Conservation (phyloP, 169 alveolate species). For the Cryptosporidium sp. region DNA sequence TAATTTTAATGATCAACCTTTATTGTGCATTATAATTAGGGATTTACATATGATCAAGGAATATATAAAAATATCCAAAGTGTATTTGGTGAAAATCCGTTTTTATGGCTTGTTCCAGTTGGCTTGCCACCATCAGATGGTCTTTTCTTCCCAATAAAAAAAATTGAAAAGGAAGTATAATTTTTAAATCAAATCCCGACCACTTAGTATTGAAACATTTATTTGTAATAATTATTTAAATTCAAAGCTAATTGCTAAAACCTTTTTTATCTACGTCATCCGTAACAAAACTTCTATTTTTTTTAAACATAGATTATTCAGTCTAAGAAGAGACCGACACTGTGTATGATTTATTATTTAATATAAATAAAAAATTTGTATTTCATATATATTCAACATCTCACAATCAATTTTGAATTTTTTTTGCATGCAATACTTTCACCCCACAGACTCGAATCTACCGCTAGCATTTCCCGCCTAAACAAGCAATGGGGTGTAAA, state of each 20-base stretch:
- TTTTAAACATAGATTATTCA: not conserved
- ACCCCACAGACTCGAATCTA: constrained; percentile 17
- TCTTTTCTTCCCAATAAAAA: constrained; percentile 70
- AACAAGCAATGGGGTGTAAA: constrained; percentile 37
- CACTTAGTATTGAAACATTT: not conserved
- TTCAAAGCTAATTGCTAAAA: not conserved
- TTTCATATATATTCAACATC: not conserved
- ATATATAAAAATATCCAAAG: constrained; percentile 71
- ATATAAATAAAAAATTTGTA: not conserved
- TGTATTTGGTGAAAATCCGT: constrained; percentile 79
- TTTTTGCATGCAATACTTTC: not conserved
- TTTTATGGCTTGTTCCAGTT: constrained; percentile 79
- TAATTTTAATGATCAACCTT: not conserved
- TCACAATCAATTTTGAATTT: not conserved
- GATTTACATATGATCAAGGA: constrained; percentile 79
- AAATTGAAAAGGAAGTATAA: constrained; percentile 18
- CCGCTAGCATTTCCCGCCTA: constrained; percentile 44
- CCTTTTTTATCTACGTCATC: not conserved
- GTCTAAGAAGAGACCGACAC: not conserved
- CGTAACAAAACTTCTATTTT: not conserved
- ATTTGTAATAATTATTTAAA: constrained; percentile 1
- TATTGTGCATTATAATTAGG: not conserved
- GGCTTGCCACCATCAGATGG: constrained; percentile 81
- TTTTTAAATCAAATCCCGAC: not conserved
- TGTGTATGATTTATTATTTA: not conserved